Evolutionary conservation across 2,329 filamentous ascomycete species (phyloP).

Genomic region (Xylariaceae sp.): DNA sequence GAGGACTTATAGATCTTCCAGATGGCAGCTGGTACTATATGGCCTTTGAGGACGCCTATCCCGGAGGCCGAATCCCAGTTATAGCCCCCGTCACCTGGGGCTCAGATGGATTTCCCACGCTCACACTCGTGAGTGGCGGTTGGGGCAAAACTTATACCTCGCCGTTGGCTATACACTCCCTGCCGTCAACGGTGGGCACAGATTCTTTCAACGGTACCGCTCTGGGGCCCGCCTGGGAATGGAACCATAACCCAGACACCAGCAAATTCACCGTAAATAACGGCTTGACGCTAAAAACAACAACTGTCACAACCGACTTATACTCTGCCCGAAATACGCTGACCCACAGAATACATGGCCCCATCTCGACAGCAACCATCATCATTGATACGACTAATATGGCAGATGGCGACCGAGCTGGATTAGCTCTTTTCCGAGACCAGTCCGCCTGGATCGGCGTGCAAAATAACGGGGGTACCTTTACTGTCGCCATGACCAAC

Average conservation of each 20-base stretch:
- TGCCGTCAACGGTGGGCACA: conserved; percentile 43
- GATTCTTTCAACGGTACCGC: conserved; percentile 52
- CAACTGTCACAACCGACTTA: conserved; percentile 58
- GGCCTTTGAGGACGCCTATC: conserved; percentile 61
- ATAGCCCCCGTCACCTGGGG: conserved; percentile 61
- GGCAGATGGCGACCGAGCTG: conserved; percentile 57
- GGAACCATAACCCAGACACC: conserved; percentile 66
- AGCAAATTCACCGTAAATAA: conserved; percentile 51
- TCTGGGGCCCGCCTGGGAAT: conserved; percentile 59
- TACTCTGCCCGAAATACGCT: conserved; percentile 55
- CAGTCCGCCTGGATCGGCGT: conserved; percentile 59
- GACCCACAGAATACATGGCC: conserved; percentile 53
- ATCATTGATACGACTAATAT: conserved; percentile 55
- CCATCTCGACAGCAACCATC: conserved; percentile 56
- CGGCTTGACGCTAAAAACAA: conserved; percentile 54
- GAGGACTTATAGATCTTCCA: conserved; percentile 58
- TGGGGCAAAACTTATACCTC: conserved; percentile 55
- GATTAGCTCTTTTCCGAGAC: conserved; percentile 60
- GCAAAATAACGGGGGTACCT: conserved; percentile 42
- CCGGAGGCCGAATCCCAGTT: conserved; percentile 62
- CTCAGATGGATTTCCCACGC: conserved; percentile 56
- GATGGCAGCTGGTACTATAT: conserved; percentile 64
- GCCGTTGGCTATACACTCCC: conserved; percentile 40
- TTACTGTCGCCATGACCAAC: conserved; percentile 44
- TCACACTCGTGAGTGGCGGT: conserved; percentile 49